A percentile compares a stretch with the other conserved stretches of the same genome.
Evolutionary conservation across 2,329 filamentous ascomycete genomes (phyloP).

Genomic region (Fusarium concolor): DNA sequence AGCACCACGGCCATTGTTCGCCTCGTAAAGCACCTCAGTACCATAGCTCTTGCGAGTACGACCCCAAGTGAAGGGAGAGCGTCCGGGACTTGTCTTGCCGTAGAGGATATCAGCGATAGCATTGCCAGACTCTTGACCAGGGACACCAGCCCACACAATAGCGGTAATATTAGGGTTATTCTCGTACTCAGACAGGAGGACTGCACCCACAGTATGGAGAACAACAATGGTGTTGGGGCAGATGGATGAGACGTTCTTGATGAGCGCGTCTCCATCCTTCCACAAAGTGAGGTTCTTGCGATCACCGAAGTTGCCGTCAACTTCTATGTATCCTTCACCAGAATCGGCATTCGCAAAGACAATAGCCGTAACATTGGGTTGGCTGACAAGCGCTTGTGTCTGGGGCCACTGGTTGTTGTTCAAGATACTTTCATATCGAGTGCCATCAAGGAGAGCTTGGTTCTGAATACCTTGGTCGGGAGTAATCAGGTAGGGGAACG

Average conservation of each 20-base stretch:
- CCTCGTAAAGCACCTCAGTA: conserved; percentile 72
- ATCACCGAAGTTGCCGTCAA: conserved; percentile 88
- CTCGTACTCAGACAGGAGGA: conserved; percentile 80
- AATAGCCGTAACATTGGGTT: conserved; percentile 76
- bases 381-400: conserved; percentile 69
- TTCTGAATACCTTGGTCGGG: conserved; percentile 77
- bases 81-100: conserved; percentile 81
- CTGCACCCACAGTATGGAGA: conserved; percentile 86
- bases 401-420: conserved; percentile 72
- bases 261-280: conserved; percentile 82
- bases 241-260: conserved; percentile 80
- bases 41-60: conserved; percentile 75
- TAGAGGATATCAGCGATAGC: conserved; percentile 86
- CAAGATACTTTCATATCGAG: conserved; percentile 73
- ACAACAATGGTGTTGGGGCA: conserved; percentile 94
- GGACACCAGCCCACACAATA: conserved; percentile 84
- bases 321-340: conserved; percentile 86
- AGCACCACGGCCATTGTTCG: conserved; percentile 73
- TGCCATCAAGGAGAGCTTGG: conserved; percentile 69
- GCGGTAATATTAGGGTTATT: conserved; percentile 83
- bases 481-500: conserved; percentile 81
- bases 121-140: conserved; percentile 86
- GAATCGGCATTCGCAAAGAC: conserved; percentile 91
- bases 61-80: conserved; percentile 85
- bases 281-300: conserved; percentile 93